phyloP scores from a whole-genome alignment of 2,329 filamentous ascomycete genomes.

The Trichoderma atroviride region DNA sequence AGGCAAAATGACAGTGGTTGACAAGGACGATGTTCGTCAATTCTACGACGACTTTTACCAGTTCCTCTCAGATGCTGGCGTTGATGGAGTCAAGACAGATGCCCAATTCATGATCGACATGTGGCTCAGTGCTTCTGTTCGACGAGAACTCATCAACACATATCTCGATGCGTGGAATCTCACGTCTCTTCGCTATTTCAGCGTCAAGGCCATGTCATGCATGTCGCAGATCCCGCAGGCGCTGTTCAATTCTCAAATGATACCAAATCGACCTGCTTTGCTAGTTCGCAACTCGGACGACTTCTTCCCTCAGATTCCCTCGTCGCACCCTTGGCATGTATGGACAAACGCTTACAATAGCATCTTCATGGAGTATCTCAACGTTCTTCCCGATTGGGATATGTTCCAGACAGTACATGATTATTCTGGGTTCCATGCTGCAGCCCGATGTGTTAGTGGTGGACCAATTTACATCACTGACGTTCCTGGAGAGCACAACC shows the following conservation, averaged over 20 bases:
- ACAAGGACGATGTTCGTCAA: constrained; percentile 69
- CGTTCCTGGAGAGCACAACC: constrained; percentile 77
- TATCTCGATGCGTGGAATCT: constrained; percentile 89
- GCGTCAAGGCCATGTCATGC: constrained; percentile 80
- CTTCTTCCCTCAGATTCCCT: constrained; percentile 82
- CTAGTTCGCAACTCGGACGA: constrained; percentile 86
- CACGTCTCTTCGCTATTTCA: constrained; percentile 76
- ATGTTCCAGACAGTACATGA: constrained; percentile 68
- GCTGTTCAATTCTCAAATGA: constrained; percentile 81
- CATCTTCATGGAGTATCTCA: constrained; percentile 80
- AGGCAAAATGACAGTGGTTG: constrained; percentile 72
- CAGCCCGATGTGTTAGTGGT: constrained; percentile 84
- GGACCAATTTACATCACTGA: constrained; percentile 96
- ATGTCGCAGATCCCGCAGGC: constrained; percentile 91
- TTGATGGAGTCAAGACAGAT: constrained; percentile 92
- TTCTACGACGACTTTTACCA: constrained; percentile 92
- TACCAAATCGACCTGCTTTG: constrained; percentile 71
- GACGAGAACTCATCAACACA: constrained; percentile 69
- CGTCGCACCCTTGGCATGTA: constrained; percentile 90
- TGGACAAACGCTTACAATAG: constrained; percentile 92
- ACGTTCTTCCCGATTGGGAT: constrained; percentile 81
- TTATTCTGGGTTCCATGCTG: constrained; percentile 84
- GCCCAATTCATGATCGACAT: constrained; percentile 88
- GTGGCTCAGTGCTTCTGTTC: constrained; percentile 66
- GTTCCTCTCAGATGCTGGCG: constrained; percentile 72